A percentile compares a stretch with the other conserved stretches of the same genome.
phyloP scores from a whole-genome alignment of 306 rosid genomes.

The Begonia loranthoides region DNA sequence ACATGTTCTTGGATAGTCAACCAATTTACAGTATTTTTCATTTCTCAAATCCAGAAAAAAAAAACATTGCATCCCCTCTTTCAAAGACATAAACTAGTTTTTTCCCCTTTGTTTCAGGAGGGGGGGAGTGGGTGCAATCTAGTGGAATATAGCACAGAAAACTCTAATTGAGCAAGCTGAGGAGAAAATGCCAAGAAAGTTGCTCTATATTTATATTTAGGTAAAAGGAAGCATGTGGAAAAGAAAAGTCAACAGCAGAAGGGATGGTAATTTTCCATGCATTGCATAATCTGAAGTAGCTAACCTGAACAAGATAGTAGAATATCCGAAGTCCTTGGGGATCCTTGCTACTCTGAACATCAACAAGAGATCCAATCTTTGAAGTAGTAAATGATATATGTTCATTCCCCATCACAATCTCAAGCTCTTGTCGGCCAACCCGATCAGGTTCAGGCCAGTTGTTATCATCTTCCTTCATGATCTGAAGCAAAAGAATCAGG shows the following conservation, averaged over 20 bases:
- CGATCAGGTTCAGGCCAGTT: conserved; percentile 99
- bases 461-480: conserved; percentile 93
- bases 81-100: too few relatives aligned
- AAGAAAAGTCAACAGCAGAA: too few relatives aligned
- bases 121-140: background rate
- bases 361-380: conserved; percentile 91
- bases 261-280: too few relatives aligned
- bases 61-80: too few relatives aligned
- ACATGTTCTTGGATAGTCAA: background rate
- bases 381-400: conserved; percentile 96
- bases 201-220: too few relatives aligned
- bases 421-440: conserved; percentile 91
- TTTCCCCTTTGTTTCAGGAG: too few relatives aligned
- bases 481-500: conserved; percentile 23
- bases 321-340: conserved; percentile 99
- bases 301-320: conserved; percentile 95
- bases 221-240: too few relatives aligned
- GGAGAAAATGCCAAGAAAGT: too few relatives aligned
- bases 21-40: too few relatives aligned
- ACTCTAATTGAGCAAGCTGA: background rate
- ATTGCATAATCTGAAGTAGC: background rate
- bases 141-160: background rate
- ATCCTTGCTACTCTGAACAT: conserved; percentile 95
- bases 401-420: conserved; percentile 96
- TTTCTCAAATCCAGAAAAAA: too few relatives aligned